Base-by-base conservation (phyloP, 2,329 filamentous ascomycete genomes). In the Hypoxylon sp. region DNA sequence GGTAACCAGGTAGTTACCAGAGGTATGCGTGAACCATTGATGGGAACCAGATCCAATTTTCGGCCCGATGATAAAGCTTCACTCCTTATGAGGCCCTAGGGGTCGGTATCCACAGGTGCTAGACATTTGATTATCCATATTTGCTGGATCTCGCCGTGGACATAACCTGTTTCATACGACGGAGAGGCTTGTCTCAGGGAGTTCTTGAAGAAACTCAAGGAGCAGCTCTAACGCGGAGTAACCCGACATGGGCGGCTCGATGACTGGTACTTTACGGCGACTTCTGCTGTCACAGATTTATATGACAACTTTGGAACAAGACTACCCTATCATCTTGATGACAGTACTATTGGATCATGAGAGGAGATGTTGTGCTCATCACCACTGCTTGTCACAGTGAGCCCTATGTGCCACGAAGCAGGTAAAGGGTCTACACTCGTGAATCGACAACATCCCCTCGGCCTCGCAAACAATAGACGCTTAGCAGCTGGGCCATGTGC, bases 11-110 rank as follows among this genome's bases (percentile, higher is more conserved):
- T 61, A 60, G 44, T 42, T 7, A 44, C 13, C 53, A n/a, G 33
- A 49, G 53, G 33, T 46, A 40, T 61, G 46, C 57, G 46, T 57
- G 63, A 57, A 57, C 44, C 49, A 40, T 17, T 42, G 27, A 35
- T 35, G 58, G 33, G 30, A 44, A 20, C n/a, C n/a, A 44, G 53
- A 20, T 57, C 46, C 25, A 44, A 1, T 27, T 44, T 60, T 44
- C 6, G 37, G 10, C 48, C 8, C n/a, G 10, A 40, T 33, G n/a
- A 22, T 10, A 6, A 37, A 14, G 33, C 10, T 2, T 50, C 13
- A 10, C 40, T 37, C n/a, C 40, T 6, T 5, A 10, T 8, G 17
- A 44, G 3, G 40, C 17, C n/a, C 17, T 22, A 22, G 17, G n/a
- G 7, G 6, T 3, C 40, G 40, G 40, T n/a, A 44, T 4, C 17